Evolutionary conservation across 2,329 filamentous ascomycete species (phyloP), one percentile per base, ranked within the genome.

Genomic region (Microsporum audouinii): DNA sequence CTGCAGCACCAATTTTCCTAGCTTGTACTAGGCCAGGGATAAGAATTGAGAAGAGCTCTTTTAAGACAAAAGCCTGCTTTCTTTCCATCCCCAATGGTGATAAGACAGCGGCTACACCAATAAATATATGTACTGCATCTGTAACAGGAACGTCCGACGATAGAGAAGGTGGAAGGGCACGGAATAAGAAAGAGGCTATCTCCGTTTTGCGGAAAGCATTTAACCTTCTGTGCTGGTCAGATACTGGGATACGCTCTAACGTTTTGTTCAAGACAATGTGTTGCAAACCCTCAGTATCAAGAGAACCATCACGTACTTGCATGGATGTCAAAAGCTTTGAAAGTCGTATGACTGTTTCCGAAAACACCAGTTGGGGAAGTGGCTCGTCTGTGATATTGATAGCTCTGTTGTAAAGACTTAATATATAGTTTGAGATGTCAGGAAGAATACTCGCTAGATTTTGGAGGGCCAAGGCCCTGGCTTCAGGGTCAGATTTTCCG

Each of bases 1-100:
- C 94, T n/a, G 94, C 91, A 45, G 94, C 94, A 36, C 92, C 92
- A 56, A 92, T 82, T 55, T 95, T 96, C 43, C 94, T 84, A 14
- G 94, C 94, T 73, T 96, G 90, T 3, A 96, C 87, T 6, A 99
- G 80, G 2, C 89, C 91, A 38, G 86, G 87, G 59, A 95, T 89
- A 45, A 97, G 79, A 14, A 91, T 85, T 2, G 86, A 87, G 6
- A 99, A 82, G 57, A 97, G 80, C 69, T 96, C 91, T 67, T 89
- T 86, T 68, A 96, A 82, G 0, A 96, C 84, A 76, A 97, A 88
- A 3, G 89, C 91, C 73, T 95, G 95, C 75, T 96, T 97, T 61
- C 94, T 83, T 62, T 91, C 84, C 63, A 92, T 83, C 0, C 89
- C 89, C 5, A 99, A 75, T 4, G 84, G 80, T 0, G 89, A 88